Percentiles rank a stretch among this genome's conserved stretches.
phyloP scores from a whole-genome alignment of 495 filamentous ascomycete species.

The Parathielavia appendiculata region DNA sequence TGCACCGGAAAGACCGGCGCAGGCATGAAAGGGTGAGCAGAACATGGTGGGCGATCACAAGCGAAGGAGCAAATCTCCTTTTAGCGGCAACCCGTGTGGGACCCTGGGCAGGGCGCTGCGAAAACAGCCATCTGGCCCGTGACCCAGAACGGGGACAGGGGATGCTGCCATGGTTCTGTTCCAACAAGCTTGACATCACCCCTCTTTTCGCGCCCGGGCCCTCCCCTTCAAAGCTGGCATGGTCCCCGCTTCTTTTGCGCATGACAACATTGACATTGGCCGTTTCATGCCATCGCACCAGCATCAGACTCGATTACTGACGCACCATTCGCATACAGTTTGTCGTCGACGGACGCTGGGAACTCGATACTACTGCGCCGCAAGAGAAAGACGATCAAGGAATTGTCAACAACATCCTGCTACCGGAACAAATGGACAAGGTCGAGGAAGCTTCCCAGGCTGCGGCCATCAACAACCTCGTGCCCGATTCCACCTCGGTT shows the following conservation, averaged over 20 bases:
- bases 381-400: conserved; percentile 70
- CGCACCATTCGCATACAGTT: conserved; percentile 51
- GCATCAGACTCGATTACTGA: conserved; percentile 15
- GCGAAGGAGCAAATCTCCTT: background rate
- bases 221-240: conserved; percentile 10
- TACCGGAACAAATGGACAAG: conserved; percentile 54
- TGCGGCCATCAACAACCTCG: conserved; percentile 51
- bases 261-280: conserved; percentile 6
- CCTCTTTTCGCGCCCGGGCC: conserved; percentile 12
- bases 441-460: conserved; percentile 36
- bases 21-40: conserved; percentile 2
- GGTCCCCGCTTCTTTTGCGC: conserved; percentile 13
- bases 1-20: background rate
- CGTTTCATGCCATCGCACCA: background rate
- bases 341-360: conserved; percentile 87
- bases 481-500: conserved; percentile 70
- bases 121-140: conserved; percentile 17
- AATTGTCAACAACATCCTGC: conserved; percentile 86
- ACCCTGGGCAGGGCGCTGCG: conserved; percentile 2
- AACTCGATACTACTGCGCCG: conserved; percentile 67
- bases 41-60: conserved; percentile 2
- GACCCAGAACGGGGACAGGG: conserved; percentile 14
- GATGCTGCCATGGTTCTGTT: conserved; percentile 6
- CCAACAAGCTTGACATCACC: conserved; percentile 9
- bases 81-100: conserved; percentile 14